These are phyloP conservation scores for Claviceps africana DNA, from an alignment of 2,329 filamentous ascomycete genomes.

Conservation along the genomic window DNA sequence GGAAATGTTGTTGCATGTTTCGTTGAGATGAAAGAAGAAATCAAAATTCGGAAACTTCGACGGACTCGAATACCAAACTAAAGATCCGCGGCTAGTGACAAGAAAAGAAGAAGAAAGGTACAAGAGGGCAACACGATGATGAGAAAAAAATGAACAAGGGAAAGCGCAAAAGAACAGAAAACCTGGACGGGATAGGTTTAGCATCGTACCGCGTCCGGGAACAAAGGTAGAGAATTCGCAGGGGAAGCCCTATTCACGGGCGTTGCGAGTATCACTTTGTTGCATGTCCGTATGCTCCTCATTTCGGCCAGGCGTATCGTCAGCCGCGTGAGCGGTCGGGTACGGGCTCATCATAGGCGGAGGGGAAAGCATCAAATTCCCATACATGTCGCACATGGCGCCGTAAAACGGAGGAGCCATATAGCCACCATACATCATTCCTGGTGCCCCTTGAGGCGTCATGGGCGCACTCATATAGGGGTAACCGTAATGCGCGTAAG, in stretches of 20 bases:
- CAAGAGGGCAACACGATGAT: no score
- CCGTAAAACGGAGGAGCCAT: constrained; percentile 10
- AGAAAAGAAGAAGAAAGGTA: not conserved
- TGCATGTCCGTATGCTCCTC: not conserved
- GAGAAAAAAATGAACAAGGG: not conserved
- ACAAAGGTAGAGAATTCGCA: not conserved
- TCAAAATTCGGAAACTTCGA: not conserved
- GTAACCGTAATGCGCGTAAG: constrained; percentile 8
- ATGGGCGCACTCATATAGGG: constrained; percentile 10
- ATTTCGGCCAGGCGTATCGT: not conserved
- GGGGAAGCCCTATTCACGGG: not conserved
- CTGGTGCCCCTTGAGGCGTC: constrained; percentile 10
- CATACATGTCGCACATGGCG: constrained; percentile 10
- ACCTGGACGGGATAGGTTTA: not conserved
- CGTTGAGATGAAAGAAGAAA: not conserved
- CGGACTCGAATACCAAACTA: not conserved
- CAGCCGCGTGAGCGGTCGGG: not conserved
- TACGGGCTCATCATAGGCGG: constrained; percentile 11
- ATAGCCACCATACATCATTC: constrained; percentile 12
- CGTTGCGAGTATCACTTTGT: not conserved
- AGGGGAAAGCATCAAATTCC: constrained; percentile 10
- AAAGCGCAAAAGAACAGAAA: not conserved
- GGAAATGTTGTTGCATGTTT: not conserved
- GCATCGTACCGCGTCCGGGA: not conserved
- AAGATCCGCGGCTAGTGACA: not conserved